Base-by-base conservation (phyloP, 768 basidiomycete genomes). In the Mycena kentingensis region DNA sequence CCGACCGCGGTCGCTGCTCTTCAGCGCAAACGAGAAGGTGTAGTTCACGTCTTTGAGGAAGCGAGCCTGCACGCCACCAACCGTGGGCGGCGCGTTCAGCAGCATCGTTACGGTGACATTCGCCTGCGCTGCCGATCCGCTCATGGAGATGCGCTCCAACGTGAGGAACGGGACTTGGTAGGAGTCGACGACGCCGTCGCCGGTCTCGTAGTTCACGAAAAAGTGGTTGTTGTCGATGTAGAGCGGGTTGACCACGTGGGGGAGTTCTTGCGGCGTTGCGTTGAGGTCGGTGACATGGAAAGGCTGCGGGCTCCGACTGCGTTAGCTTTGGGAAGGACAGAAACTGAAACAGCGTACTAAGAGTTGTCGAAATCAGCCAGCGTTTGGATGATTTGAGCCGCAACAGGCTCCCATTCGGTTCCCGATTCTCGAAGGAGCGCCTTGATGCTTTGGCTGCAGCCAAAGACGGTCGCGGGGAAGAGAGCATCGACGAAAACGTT, bases 211-310 rank as follows among this genome's bases (percentile, higher is more conserved):
- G 43, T 55, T 62, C 12, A 46, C 49, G 21, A 47, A 59, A 4
- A 62, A 46, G 15, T 38, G 48, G 6, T 48, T n/a, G 27, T 41
- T 47, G 34, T 62, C 60, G 49, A 62, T 32, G 46, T 59, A 62
- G 11, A 62, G 18, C 46, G 54, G 57, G 37, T 51, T 29, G 19
- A 45, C 37, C 22, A 62, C 21, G n/a, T 48, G 45, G 3, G 51
- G 51, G 19, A 49, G 26, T n/a, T n/a, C 21, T 46, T 24, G 16
- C 42, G 22, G 46, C 26, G n/a, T 38, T 16, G 58, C 22, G 32
- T 49, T 42, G 10, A 56, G 48, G 36, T 22, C 22, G 18, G 3
- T 48, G 41, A 56, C 36, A 24, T 32, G 11, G 50, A 62, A 59
- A 11, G 60, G 60, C 29, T 62, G 60, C 12, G 60, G 60, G 49